These are phyloP conservation scores for Leptodermis oblonga DNA, from an alignment of 257 asterid species.

Conservation along the genomic window DNA sequence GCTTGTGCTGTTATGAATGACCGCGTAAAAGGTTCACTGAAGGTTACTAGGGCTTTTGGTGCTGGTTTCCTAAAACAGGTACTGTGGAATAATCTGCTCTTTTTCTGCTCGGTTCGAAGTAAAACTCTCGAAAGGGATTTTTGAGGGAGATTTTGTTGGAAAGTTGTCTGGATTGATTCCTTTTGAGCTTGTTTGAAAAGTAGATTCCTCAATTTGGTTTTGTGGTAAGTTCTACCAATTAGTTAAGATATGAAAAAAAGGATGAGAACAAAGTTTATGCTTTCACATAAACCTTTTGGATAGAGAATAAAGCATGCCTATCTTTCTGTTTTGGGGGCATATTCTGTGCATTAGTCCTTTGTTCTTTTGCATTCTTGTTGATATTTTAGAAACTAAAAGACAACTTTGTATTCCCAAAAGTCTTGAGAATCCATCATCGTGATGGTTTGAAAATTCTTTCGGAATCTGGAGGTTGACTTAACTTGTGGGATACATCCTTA, in stretches of 20 bases:
- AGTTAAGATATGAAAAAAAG: slow-evolving; percentile 15
- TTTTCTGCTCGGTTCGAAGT: slow-evolving; percentile 16
- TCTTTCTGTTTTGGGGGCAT: slow-evolving; percentile 8
- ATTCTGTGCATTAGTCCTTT: slow-evolving; percentile 10
- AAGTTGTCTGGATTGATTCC: slow-evolving; percentile 24
- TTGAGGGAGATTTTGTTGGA: slow-evolving; percentile 8
- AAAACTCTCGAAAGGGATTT: slow-evolving; percentile 20
- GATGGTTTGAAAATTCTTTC: background rate
- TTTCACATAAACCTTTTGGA: slow-evolving; percentile 15
- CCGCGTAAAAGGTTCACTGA: slow-evolving; percentile 92
- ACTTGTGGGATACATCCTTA: background rate
- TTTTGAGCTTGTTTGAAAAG: slow-evolving; percentile 32
- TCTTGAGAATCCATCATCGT: background rate
- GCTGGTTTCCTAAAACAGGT: slow-evolving; percentile 99
- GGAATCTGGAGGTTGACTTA: slow-evolving; percentile 3
- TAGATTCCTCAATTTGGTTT: slow-evolving; percentile 30
- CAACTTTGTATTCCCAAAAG: background rate
- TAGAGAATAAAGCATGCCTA: slow-evolving; percentile 15
- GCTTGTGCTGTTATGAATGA: slow-evolving; percentile 62
- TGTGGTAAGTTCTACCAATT: slow-evolving; percentile 12
- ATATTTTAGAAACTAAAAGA: slow-evolving; percentile 2
- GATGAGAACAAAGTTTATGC: slow-evolving; percentile 35
- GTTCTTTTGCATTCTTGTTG: slow-evolving; percentile 13
- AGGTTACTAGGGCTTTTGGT: slow-evolving; percentile 98
- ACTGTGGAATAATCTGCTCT: slow-evolving; percentile 18